Evolutionary conservation across 768 basidiomycete species (phyloP).

Genomic region (Amyloporia xantha): DNA sequence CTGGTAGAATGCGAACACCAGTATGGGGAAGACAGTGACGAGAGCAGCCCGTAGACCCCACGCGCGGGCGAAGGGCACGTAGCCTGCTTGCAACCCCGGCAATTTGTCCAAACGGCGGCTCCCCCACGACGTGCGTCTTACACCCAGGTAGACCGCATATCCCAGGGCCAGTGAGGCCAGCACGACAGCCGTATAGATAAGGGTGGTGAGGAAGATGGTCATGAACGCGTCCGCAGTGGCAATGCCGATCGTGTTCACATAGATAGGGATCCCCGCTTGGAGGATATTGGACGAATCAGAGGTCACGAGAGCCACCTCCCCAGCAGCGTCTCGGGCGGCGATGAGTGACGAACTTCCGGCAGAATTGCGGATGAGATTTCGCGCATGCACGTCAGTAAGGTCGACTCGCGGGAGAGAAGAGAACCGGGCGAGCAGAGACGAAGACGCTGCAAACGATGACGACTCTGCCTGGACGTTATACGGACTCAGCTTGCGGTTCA

Average conservation of each 20-base stretch:
- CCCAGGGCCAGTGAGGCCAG: constrained; percentile 44
- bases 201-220: constrained; percentile 71
- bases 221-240: constrained; percentile 86
- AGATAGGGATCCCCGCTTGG: constrained; percentile 77
- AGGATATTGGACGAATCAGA: constrained; percentile 63
- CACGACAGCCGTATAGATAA: constrained; percentile 63
- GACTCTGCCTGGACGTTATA: constrained; percentile 41
- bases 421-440: constrained; percentile 7
- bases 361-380: background rate
- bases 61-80: constrained; percentile 41
- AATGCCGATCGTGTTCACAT: constrained; percentile 69
- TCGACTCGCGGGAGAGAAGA: constrained; percentile 16
- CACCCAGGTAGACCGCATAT: constrained; percentile 36
- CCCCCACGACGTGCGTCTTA: constrained; percentile 20
- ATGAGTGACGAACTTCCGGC: constrained; percentile 3
- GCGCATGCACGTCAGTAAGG: constrained; percentile 7
- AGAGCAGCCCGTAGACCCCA: constrained; percentile 67
- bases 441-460: constrained; percentile 6
- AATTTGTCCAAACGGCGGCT: constrained; percentile 16
- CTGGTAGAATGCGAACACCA: constrained; percentile 80
- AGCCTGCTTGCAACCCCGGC: constrained; percentile 26
- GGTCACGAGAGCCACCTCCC: constrained; percentile 61
- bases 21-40: constrained; percentile 59
- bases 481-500: constrained; percentile 78
- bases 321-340: constrained; percentile 21